Evolutionary conservation across 2,329 filamentous ascomycete genomes (phyloP), one percentile per base, ranked within the genome.

Genomic region (Microascus cirrosus): DNA sequence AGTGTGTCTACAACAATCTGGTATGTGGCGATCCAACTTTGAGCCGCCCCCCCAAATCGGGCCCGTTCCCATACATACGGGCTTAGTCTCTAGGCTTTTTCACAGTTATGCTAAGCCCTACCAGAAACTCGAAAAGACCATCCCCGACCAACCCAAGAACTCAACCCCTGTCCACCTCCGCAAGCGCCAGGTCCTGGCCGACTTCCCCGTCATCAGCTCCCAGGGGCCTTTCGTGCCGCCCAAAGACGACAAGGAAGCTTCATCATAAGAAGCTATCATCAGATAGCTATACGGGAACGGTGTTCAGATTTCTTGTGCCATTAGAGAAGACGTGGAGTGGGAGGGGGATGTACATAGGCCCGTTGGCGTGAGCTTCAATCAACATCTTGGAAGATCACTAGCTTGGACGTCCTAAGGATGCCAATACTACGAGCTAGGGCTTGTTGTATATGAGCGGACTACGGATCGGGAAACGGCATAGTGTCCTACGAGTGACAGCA

Each of bases 1-100:
- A 86, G 76, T 99, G 94, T 74, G 92, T 96, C 54, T 97, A 89
- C 70, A 87, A 96, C 64, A 97, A 96, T 72, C 74, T 99, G 77
- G 94, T 99, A n/a, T n/a, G n/a, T n/a, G n/a, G n/a, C n/a, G n/a
- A n/a, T n/a, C n/a, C n/a, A n/a, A n/a, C n/a, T n/a, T n/a, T n/a
- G 79, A 61, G 88, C 79, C 45, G 4, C 3, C 22, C 45, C 45
- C n/a, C n/a, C 7, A 50, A 20, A 12, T 13, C 45, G 20, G n/a
- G 22, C 11, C 22, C n/a, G 22, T 5, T 10, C 45, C 5, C n/a
- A n/a, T 3, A 50, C n/a, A 8, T 20, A 13, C 15, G 36, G 36
- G 18, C 36, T 12, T n/a, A 4, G 18, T 42, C 6, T 11, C 20
- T 4, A 22, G 42, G 18, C 42, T 3, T 10, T 10, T 22, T n/a